Evolutionary conservation across 768 basidiomycete genomes (phyloP), one percentile per base, ranked within the genome.

Genomic region (Kwoniella mangroviensis): DNA sequence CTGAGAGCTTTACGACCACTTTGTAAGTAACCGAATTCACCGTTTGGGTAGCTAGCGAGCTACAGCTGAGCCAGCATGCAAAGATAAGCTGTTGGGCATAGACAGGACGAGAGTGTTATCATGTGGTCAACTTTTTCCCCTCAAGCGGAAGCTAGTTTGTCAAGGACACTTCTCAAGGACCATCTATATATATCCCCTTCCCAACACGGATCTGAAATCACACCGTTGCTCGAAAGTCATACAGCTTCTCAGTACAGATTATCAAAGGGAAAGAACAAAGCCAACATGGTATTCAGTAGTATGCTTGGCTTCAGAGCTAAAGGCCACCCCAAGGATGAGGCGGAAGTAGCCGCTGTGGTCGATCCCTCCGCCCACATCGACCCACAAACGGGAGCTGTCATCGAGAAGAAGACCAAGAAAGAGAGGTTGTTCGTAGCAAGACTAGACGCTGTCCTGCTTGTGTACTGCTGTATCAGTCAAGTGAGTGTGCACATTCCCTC

Each of bases 381-480:
- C 53, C 68, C 67, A 7, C 69, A 75, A 41, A 73, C 71, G 15
- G 75, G 73, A 17, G 75, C 69, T n/a, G 56, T 72, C 21, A 70
- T 73, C 45, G 68, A 73, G 40, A 71, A 73, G 72, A 75, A 75
- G 61, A 57, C 63, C 17, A 68, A 65, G 41, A 61, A 26, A 2
- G 75, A 72, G 69, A 56, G 71, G 58, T 53, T 57, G 55, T 79
- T 79, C 24, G 71, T 78, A 5, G 63, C 69, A 7, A 62, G 71
- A 21, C 60, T 79, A 53, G 78, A 79, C 49, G 57, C 68, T 41
- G 67, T 79, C 55, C 58, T 81, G 34, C 65, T 79, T 51, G 65
- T 72, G 9, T 77, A 68, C 52, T 67, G 67, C 34, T 79, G 74
- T 45, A 54, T 73, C 52, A 69, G 71, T 17, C 73, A 74, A 54